Evolutionary conservation across 2,329 filamentous ascomycete species (phyloP), one percentile per base, ranked within the genome.

Genomic region (Colletotrichum sublineola): DNA sequence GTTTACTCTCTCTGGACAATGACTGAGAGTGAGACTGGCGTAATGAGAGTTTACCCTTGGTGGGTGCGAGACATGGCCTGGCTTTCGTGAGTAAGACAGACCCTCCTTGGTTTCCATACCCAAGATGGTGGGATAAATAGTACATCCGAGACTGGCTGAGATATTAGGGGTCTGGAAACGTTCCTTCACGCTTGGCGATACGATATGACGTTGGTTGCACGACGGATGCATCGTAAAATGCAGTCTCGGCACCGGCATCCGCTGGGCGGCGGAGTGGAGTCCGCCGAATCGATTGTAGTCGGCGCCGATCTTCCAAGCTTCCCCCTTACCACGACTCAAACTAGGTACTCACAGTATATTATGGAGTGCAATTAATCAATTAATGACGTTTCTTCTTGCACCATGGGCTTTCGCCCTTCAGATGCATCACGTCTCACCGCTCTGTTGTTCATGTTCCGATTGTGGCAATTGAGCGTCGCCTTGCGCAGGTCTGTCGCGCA

Each of bases 331-430:
- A 67, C 56, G 44, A 58, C 53, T 63, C 15, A 63, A 24, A 31
- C 3, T n/a, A 48, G 42, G 3, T 46, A n/a, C 44, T n/a, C 20
- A n/a, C 20, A n/a, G 20, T 5, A n/a, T 7, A n/a, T 46, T 11
- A n/a, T n/a, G 44, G 5, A 48, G 40, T 50, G 29, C 20, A 9
- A 48, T 18, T 36, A 24, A 14, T 57, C 5, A 31, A 46, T 36
- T 55, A 48, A 15, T 44, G 61, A 63, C 67, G 62, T 73, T 67
- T 50, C 71, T 67, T 29, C 63, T 67, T 67, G 40, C 62, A 52
- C 36, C 50, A 20, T 57, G 31, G 56, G 44, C 67, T 44, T 14
- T 18, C 33, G n/a, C n/a, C 5, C 56, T 8, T 53, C 44, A 7
- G 24, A 31, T 42, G 29, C 60, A 65, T 20, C 18, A 44, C n/a